Evolutionary conservation across 306 rosid genomes (phyloP), one percentile per base, ranked within the genome.

Genomic region (Cucumis hystrix): DNA sequence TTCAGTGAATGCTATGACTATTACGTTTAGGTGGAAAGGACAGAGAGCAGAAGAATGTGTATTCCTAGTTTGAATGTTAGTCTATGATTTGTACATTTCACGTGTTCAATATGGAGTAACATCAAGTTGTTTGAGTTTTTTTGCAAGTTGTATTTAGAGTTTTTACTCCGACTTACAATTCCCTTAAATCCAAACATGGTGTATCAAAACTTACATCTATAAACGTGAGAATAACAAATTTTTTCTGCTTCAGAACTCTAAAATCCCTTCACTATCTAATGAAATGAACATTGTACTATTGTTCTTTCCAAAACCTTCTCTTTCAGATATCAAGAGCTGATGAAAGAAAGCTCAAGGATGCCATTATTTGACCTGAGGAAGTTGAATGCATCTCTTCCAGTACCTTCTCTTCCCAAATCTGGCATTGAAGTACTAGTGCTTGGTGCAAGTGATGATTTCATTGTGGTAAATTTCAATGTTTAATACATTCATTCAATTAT

Each of bases 321-420:
- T 71, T 82, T 79, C 85, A 93, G 98, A 62, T 93, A 91, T 84
- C 98, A 93, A 81, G 91, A 83, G 77, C 90, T 89, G 52, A 93
- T 93, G 97, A 91, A 87, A 85, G 93, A 88, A 85, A 93, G 98
- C 84, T 91, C 96, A n/a, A 89, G 98, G 83, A 76, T 91, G 88
- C 97, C 98, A 65, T 86, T 93, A 76, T 91, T 93, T 86, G 97
- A 93, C 84, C 87, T 93, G 66, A 86, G 88, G 80, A 93, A 91
- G 86, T 84, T 93, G 87, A 93, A 91, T 81, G 93, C 96, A 66
- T 85, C 93, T 5, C 98, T 93, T 77, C 98, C 98, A 5, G 97
- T 93, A 55, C 88, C 98, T 84, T 84, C 89, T 3, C 83, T 77
- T 40, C 83, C 92, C 65, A 80, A 88, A 55, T 61, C 79, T 49